Evolutionary conservation across 805 yeast genomes (phyloP).

Genomic region (Blastobotrys terrestris): DNA sequence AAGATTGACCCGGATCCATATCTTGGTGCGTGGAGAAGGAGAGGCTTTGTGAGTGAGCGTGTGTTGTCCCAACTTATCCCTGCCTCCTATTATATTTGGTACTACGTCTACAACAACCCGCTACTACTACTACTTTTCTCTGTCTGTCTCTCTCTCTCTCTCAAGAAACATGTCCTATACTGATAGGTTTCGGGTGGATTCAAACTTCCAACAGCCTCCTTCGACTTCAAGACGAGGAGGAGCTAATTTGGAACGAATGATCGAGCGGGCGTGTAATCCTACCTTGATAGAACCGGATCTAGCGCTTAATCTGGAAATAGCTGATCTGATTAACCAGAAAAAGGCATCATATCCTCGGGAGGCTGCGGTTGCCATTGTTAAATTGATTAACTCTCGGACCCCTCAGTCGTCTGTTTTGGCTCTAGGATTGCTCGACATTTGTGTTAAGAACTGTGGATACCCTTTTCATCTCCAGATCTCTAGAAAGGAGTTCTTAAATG

Average conservation of each 20-base stretch:
- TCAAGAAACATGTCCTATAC: conserved; percentile 20
- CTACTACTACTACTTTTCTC: background rate
- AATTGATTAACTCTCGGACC: conserved; percentile 72
- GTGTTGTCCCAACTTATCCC: background rate
- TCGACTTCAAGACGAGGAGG: conserved; percentile 12
- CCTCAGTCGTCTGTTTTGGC: conserved; percentile 83
- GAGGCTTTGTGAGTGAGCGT: background rate
- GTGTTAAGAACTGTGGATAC: conserved; percentile 97
- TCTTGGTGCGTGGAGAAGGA: background rate
- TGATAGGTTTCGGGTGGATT: conserved; percentile 28
- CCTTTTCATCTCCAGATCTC: conserved; percentile 94
- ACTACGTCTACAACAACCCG: background rate
- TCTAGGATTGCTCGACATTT: conserved; percentile 65
- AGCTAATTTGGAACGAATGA: conserved; percentile 5
- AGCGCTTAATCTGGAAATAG: conserved; percentile 82
- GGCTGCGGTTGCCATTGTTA: conserved; percentile 82
- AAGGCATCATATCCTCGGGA: conserved; percentile 89
- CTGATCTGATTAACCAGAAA: conserved; percentile 87
- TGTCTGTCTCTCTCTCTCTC: background rate
- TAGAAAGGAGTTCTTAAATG: conserved; percentile 89
- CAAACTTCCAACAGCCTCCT: conserved; percentile 6
- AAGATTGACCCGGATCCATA: background rate
- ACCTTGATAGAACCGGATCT: conserved; percentile 80
- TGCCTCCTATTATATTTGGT: background rate
- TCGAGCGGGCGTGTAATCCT: conserved; percentile 82